phyloP scores from a whole-genome alignment of 2,329 filamentous ascomycete species.

The Geosmithia morbida region DNA sequence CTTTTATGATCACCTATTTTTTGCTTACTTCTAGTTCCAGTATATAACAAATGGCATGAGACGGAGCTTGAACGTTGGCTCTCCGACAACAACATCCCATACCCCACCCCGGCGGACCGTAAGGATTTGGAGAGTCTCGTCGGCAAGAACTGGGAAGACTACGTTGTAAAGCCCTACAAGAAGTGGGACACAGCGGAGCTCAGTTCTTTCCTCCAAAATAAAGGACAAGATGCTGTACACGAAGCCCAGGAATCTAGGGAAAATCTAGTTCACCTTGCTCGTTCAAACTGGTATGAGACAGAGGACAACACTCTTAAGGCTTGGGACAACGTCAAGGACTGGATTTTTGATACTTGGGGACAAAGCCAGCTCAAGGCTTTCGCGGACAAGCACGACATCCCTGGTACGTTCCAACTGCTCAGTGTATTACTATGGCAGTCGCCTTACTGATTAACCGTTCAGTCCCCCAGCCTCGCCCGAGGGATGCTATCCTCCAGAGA shows the following conservation, averaged over 20 bases:
- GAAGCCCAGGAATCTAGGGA: slow-evolving; percentile 55
- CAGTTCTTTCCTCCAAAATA: slow-evolving; percentile 49
- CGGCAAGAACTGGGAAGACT: slow-evolving; percentile 74
- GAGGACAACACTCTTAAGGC: slow-evolving; percentile 62
- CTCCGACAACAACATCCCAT: slow-evolving; percentile 78
- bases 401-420: slow-evolving; percentile 26
- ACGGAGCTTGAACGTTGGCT: slow-evolving; percentile 96
- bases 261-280: slow-evolving; percentile 53
- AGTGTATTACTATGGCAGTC: background rate
- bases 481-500: slow-evolving; percentile 67
- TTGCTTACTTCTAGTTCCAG: slow-evolving; percentile 27
- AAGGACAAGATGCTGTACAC: slow-evolving; percentile 56
- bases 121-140: slow-evolving; percentile 91
- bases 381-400: slow-evolving; percentile 75
- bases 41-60: slow-evolving; percentile 98
- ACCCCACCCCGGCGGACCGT: slow-evolving; percentile 80
- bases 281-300: slow-evolving; percentile 62
- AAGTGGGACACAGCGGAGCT: slow-evolving; percentile 62
- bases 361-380: slow-evolving; percentile 91
- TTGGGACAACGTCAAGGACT: slow-evolving; percentile 63
- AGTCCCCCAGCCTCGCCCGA: slow-evolving; percentile 74
- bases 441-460: slow-evolving; percentile 2
- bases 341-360: slow-evolving; percentile 92
- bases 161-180: slow-evolving; percentile 61
- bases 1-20: background rate